phyloP scores from a whole-genome alignment of 2,329 filamentous ascomycete genomes.

The Aspergillus viridinutans region DNA sequence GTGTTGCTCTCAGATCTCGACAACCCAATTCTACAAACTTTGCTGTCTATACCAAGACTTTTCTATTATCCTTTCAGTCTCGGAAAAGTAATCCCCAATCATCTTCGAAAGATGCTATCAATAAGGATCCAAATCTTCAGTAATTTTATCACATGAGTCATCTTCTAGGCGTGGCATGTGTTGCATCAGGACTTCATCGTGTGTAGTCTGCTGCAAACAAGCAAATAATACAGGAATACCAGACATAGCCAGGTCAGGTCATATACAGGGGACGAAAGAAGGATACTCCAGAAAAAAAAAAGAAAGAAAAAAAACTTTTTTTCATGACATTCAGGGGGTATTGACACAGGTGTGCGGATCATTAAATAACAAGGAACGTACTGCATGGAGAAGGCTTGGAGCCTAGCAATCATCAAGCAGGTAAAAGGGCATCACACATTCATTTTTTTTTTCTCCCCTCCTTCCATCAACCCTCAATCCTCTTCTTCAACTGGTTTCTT shows the following conservation, averaged over 20 bases:
- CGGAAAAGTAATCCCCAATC: neutral
- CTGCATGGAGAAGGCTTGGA: conserved; percentile 7
- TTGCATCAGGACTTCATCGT: neutral
- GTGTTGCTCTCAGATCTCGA: neutral
- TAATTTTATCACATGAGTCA: neutral
- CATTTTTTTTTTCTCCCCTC: neutral
- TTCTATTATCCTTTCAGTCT: no score
- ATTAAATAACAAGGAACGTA: conserved; percentile 13
- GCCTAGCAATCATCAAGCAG: neutral
- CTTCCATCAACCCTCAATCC: neutral
- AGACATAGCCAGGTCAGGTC: neutral
- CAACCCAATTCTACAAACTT: neutral
- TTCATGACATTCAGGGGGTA: conserved; percentile 21
- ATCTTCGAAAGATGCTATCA: neutral
- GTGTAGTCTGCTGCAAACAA: neutral
- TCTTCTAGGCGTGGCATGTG: neutral
- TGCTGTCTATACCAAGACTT: neutral
- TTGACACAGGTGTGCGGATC: conserved; percentile 18
- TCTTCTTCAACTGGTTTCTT: neutral
- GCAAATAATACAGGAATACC: neutral
- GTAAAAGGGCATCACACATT: neutral
- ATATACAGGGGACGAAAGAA: neutral
- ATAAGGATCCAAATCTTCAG: neutral
- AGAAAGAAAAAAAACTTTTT: conserved; percentile 15
- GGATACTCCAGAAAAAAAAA: conserved; percentile 3